These are phyloP conservation scores for Dothideomycetes sp. DNA, from an alignment of 2,329 filamentous ascomycete species.

Conservation along the genomic window DNA sequence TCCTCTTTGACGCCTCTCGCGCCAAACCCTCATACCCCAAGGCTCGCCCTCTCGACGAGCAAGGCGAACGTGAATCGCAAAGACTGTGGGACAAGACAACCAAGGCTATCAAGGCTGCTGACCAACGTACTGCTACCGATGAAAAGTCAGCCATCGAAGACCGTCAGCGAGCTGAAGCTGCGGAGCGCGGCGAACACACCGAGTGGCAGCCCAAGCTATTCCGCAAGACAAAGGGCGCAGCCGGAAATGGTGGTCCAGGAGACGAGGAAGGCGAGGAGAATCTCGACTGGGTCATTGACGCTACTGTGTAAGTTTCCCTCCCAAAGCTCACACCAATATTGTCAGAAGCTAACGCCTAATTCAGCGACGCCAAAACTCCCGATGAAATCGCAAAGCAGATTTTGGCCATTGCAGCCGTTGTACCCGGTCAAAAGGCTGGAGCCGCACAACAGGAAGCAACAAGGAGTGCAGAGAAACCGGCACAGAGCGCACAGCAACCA, in stretches of 20 bases:
- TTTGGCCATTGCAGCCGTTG: constrained; percentile 72
- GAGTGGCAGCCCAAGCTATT: constrained; percentile 89
- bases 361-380: constrained; percentile 55
- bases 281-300: constrained; percentile 90
- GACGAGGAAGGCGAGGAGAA: constrained; percentile 75
- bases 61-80: constrained; percentile 84
- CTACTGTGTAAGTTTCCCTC: constrained; percentile 58
- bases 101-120: constrained; percentile 69
- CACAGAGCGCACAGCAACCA: background rate
- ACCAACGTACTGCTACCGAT: constrained; percentile 83
- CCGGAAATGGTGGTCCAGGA: constrained; percentile 45
- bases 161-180: constrained; percentile 79
- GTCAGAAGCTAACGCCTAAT: constrained; percentile 8
- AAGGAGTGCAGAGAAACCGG: background rate
- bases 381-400: constrained; percentile 67
- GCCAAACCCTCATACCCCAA: constrained; percentile 67
- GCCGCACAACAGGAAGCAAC: constrained; percentile 36
- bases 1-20: constrained; percentile 78
- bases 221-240: constrained; percentile 60
- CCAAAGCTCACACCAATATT: constrained; percentile 5
- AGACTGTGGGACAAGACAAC: constrained; percentile 75
- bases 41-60: constrained; percentile 71
- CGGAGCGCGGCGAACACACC: constrained; percentile 65
- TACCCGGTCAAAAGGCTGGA: constrained; percentile 62
- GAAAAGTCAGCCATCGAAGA: constrained; percentile 97